A percentile compares a stretch with the other conserved stretches of the same genome.
These are phyloP conservation scores for Mycena polygramma DNA, from an alignment of 768 basidiomycete genomes.

Conservation along the genomic window DNA sequence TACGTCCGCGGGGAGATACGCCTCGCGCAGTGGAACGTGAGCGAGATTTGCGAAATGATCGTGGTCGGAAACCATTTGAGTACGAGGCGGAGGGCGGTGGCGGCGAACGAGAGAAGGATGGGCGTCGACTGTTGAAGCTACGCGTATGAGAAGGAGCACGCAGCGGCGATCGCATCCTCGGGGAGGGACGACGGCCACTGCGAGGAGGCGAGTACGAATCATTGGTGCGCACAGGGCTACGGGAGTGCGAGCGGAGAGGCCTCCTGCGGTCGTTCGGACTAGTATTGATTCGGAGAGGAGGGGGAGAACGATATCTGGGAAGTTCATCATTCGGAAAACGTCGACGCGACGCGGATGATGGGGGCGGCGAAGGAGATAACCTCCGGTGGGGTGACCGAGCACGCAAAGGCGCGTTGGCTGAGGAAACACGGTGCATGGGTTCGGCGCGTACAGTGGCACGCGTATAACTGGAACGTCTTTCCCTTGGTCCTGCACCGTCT, in stretches of 20 bases:
- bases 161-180: slow-evolving; percentile 11
- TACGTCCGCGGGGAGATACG: slow-evolving; percentile 10
- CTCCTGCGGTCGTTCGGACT: slow-evolving; percentile 7
- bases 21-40: slow-evolving; percentile 14
- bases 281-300: slow-evolving; percentile 13
- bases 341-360: slow-evolving; percentile 9
- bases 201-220: slow-evolving; percentile 18
- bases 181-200: not conserved
- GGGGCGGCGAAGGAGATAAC: slow-evolving; percentile 16
- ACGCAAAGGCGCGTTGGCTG: not conserved
- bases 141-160: slow-evolving; percentile 8
- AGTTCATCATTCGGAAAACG: slow-evolving; percentile 12
- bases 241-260: slow-evolving; percentile 16
- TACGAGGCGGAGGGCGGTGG: slow-evolving; percentile 23
- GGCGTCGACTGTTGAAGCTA: slow-evolving; percentile 21
- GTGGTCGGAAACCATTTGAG: slow-evolving; percentile 13
- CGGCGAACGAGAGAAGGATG: slow-evolving; percentile 22
- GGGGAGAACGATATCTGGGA: slow-evolving; percentile 26
- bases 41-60: slow-evolving; percentile 9
- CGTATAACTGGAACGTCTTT: slow-evolving; percentile 13
- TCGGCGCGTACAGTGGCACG: slow-evolving; percentile 2
- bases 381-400: slow-evolving; percentile 18
- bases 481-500: not conserved
- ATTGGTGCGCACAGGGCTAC: slow-evolving; percentile 13
- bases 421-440: slow-evolving; percentile 2